Base-by-base conservation (phyloP, 768 basidiomycete genomes). In the Naganishia randhawae region DNA sequence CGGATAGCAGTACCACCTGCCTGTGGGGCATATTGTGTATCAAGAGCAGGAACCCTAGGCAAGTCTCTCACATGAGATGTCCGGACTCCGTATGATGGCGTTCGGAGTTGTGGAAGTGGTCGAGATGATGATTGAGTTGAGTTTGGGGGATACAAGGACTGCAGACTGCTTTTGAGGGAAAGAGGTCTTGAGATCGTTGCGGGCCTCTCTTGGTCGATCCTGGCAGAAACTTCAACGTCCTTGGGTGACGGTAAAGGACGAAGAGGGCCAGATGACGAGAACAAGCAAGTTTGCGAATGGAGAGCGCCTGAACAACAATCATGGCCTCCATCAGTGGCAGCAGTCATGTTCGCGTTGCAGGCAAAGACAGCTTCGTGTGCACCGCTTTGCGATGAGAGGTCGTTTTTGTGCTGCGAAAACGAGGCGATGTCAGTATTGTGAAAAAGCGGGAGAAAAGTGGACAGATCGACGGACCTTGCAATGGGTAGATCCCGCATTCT, bases 61-160 rank as follows among this genome's bases (percentile, higher is more conserved):
- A 42, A 17, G 25, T 61, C 57, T 19, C 57, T 61, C 3, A 61
- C 57, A 25, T 39, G 37, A 39, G 57, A 61, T 2, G 57, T 61
- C 57, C 41, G 35, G 25, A 61, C 41, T 27, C 57, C 57, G 14
- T 61, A 61, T 13, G 27, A 7, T 25, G 37, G 37, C 16, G 57
- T 22, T 61, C 57, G 37, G 16, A 61, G 22, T 41, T 61, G 57
- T 11, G 57, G 57, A 25, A 61, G 57, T 16, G 57, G 57, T 1
- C 57, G 35, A 61, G 39, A 25, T 14, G 57, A 25, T 29, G 35
- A 25, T 39, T 39, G 35, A 42, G 13, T 11, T 16, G 37, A 61
- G 9, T 61, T 33, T 8, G 33, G 33, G 4, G 22, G 39, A 52
- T 22, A 39, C 16, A n/a, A n/a, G n/a, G n/a, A n/a, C n/a, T n/a